These are phyloP conservation scores for Starmerella floris DNA, from an alignment of 805 yeast species.

Conservation along the genomic window DNA sequence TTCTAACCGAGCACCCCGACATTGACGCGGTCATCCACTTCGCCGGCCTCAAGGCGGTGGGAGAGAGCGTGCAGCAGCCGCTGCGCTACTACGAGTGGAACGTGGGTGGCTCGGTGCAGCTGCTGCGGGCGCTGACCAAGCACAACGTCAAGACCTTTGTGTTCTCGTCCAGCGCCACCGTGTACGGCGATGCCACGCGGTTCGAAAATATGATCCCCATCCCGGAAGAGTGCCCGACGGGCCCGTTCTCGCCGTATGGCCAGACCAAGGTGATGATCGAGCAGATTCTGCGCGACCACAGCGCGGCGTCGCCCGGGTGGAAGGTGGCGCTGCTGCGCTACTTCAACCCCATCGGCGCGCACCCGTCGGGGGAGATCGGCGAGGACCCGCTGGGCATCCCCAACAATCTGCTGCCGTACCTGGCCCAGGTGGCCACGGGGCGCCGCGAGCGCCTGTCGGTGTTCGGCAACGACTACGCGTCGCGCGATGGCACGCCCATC, in stretches of 20 bases:
- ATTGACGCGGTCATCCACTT: slow-evolving; percentile 58
- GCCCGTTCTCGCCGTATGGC: slow-evolving; percentile 69
- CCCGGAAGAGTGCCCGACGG: slow-evolving; percentile 64
- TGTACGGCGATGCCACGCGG: slow-evolving; percentile 68
- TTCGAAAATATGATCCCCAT: slow-evolving; percentile 63
- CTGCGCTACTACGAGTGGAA: slow-evolving; percentile 56
- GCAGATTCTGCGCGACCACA: slow-evolving; percentile 42
- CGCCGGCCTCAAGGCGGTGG: slow-evolving; percentile 76
- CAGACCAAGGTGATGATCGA: slow-evolving; percentile 57
- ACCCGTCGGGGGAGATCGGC: slow-evolving; percentile 66
- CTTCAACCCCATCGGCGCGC: slow-evolving; percentile 80
- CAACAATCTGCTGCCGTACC: slow-evolving; percentile 57
- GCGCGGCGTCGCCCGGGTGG: slow-evolving; percentile 30
- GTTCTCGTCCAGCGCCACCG: slow-evolving; percentile 70
- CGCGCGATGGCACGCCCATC: slow-evolving; percentile 69
- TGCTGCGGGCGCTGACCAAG: slow-evolving; percentile 41
- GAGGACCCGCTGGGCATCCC: slow-evolving; percentile 73
- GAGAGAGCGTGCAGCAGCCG: slow-evolving; percentile 59
- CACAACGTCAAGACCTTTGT: slow-evolving; percentile 42
- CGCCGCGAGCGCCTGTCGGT: slow-evolving; percentile 52
- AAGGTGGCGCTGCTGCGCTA: slow-evolving; percentile 52
- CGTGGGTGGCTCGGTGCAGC: slow-evolving; percentile 47
- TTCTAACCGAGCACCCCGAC: slow-evolving; percentile 36
- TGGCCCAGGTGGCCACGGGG: slow-evolving; percentile 68
- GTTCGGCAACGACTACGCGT: slow-evolving; percentile 58